Conservation (phyloP, 345 rosid species). For the Ricinus communis region DNA sequence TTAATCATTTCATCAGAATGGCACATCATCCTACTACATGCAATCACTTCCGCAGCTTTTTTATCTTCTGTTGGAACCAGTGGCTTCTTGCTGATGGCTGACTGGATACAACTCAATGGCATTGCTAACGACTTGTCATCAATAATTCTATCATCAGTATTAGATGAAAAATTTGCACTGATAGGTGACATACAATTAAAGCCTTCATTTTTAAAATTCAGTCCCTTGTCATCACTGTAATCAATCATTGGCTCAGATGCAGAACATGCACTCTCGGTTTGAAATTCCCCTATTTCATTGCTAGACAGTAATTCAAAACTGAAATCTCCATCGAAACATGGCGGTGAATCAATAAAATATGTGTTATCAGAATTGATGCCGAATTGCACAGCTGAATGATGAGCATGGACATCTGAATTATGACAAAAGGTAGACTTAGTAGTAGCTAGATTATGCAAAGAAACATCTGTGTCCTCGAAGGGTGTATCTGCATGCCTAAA, state of each 20-base stretch:
- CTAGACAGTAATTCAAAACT: conserved; percentile 28
- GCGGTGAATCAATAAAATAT: conserved; percentile 29
- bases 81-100: conserved; percentile 23
- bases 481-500: conserved; percentile 14
- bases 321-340: conserved; percentile 17
- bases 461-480: conserved; percentile 27
- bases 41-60: conserved; percentile 25
- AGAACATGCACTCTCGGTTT: conserved; percentile 39
- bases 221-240: conserved; percentile 33
- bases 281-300: conserved; percentile 39
- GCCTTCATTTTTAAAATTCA: conserved; percentile 35
- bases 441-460: conserved; percentile 26
- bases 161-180: conserved; percentile 28
- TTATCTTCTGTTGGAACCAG: conserved; percentile 29
- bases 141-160: conserved; percentile 28
- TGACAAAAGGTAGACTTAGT: conserved; percentile 38
- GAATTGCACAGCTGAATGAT: conserved; percentile 31
- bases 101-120: conserved; percentile 27
- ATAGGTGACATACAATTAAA: conserved; percentile 28
- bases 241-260: conserved; percentile 36
- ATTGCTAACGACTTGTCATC: conserved; percentile 27
- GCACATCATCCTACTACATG: conserved; percentile 27
- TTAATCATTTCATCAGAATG: conserved; percentile 32
- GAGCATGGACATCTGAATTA: conserved; percentile 38
- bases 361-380: conserved; percentile 25